Evolutionary conservation across 495 filamentous ascomycete species (phyloP).

Genomic region (Physcia stellaris): DNA sequence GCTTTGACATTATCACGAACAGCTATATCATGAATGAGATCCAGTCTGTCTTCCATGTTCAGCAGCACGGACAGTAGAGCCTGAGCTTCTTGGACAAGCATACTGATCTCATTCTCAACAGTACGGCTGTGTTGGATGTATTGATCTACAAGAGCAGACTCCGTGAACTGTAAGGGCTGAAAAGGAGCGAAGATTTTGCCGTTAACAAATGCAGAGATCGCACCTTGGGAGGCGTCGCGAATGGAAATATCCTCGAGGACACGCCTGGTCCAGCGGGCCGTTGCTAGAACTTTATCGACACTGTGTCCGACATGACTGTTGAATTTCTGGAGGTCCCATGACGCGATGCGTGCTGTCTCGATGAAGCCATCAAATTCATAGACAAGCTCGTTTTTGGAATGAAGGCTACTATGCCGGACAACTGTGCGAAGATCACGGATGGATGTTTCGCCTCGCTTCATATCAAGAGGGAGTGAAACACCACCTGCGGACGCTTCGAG

Average conservation of each 20-base stretch:
- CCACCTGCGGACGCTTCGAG: conserved; percentile 43
- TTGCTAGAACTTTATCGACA: conserved; percentile 55
- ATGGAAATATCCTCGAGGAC: conserved; percentile 32
- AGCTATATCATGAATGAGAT: conserved; percentile 48
- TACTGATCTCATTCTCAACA: conserved; percentile 50
- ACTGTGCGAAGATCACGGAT: conserved; percentile 54
- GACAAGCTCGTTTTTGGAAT: conserved; percentile 43
- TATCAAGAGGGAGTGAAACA: conserved; percentile 48
- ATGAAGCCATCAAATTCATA: conserved; percentile 56
- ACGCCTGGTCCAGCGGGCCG: conserved; percentile 48
- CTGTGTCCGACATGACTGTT: conserved; percentile 53
- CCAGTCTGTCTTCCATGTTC: conserved; percentile 48
- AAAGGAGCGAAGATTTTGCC: conserved; percentile 42
- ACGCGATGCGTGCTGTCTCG: conserved; percentile 38
- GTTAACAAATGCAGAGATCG: conserved; percentile 26
- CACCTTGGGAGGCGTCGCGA: conserved; percentile 22
- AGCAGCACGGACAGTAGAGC: conserved; percentile 40
- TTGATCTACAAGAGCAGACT: conserved; percentile 38
- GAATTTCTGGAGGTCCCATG: conserved; percentile 48
- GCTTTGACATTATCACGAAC: conserved; percentile 37
- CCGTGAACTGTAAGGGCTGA: conserved; percentile 36
- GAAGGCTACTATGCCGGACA: conserved; percentile 38
- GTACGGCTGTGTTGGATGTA: conserved; percentile 51
- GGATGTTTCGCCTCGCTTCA: conserved; percentile 53
- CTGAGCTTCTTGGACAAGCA: conserved; percentile 52